Conservation (phyloP, 768 basidiomycete species). For the Kwoniella dendrophila region DNA sequence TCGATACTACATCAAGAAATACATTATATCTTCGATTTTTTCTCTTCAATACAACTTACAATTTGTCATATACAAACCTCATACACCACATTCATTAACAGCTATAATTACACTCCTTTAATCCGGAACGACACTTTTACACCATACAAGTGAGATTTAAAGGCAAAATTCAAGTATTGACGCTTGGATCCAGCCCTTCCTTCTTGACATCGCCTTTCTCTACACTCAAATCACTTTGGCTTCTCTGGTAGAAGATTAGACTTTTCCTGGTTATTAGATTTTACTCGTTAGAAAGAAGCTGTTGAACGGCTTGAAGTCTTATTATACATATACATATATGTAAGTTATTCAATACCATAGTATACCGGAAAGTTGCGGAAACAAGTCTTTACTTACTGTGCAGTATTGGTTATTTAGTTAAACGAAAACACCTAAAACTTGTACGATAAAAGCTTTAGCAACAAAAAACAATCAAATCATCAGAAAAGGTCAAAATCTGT, state of each 20-base stretch:
- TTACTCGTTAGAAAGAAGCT: neutral
- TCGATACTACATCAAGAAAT: neutral
- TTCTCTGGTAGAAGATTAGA: slow-evolving; percentile 14
- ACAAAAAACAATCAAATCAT: too few species aligned
- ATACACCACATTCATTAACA: too few species aligned
- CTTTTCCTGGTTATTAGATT: too few species aligned
- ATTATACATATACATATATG: neutral
- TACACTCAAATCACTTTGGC: neutral
- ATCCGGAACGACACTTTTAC: neutral
- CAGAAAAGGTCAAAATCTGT: too few species aligned
- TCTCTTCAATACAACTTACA: too few species aligned
- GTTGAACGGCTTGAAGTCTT: neutral
- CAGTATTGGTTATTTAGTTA: too few species aligned
- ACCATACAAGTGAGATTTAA: neutral
- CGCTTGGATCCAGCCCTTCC: slow-evolving; percentile 6
- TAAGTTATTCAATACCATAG: neutral
- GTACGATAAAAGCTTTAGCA: too few species aligned
- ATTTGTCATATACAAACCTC: too few species aligned
- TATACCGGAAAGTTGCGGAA: neutral
- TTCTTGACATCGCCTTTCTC: neutral
- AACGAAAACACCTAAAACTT: too few species aligned
- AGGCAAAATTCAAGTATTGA: neutral
- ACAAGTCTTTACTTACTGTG: too few species aligned
- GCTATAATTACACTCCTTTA: neutral
- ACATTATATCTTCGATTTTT: too few species aligned